Conservation (phyloP, 257 asterid genomes). For the Solanum neorickii region DNA sequence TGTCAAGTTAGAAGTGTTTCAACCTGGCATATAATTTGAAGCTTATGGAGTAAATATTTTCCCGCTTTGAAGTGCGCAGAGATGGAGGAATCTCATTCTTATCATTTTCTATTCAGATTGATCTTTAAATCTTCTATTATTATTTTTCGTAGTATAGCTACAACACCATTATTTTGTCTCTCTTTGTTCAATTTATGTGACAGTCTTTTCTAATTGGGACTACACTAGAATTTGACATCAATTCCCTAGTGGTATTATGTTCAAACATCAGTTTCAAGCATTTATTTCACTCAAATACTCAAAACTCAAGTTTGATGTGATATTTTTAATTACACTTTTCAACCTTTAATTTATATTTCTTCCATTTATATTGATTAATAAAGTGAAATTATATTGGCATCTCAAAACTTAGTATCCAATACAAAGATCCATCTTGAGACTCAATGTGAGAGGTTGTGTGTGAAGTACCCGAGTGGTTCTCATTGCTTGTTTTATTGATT, state of each 20-base stretch:
- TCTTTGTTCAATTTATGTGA: background rate
- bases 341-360: background rate
- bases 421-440: background rate
- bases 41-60: background rate
- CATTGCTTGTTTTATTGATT: conserved; percentile 11
- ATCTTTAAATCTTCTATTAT: background rate
- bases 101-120: background rate
- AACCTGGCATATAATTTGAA: background rate
- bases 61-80: background rate
- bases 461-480: background rate
- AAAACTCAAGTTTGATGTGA: background rate
- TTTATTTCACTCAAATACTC: background rate
- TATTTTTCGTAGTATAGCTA: background rate
- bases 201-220: background rate
- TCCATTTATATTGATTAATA: background rate
- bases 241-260: background rate
- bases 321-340: background rate
- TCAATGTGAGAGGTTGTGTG: background rate
- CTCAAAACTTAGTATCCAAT: background rate
- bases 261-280: background rate
- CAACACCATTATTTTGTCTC: background rate
- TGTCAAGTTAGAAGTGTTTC: background rate
- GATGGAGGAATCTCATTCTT: background rate
- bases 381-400: background rate
- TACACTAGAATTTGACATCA: background rate